A percentile compares a stretch with the other conserved stretches of the same genome.
phyloP scores from a whole-genome alignment of 2,329 filamentous ascomycete genomes.

The Pyrenochaeta sp. region DNA sequence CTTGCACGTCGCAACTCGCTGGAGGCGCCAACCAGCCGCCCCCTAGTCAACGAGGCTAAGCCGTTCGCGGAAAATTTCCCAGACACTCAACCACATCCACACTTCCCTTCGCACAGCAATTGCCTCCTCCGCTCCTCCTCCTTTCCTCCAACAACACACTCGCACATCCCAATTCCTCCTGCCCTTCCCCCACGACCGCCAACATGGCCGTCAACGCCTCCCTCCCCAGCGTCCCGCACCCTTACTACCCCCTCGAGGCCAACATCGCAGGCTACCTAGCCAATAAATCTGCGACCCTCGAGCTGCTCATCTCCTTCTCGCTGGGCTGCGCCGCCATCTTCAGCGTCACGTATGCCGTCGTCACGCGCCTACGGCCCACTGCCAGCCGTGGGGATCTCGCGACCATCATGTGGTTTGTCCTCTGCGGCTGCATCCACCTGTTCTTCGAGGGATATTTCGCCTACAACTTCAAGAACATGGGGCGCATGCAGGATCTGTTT shows the following conservation, averaged over 20 bases:
- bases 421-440: constrained; percentile 77
- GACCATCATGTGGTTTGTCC: constrained; percentile 76
- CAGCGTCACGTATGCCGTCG: constrained; percentile 60
- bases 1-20: no score
- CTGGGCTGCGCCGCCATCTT: constrained; percentile 66
- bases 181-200: constrained; percentile 2
- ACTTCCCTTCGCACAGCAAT: background rate
- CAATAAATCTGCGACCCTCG: constrained; percentile 68
- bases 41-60: no score
- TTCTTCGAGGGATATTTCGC: constrained; percentile 89
- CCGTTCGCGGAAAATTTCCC: background rate
- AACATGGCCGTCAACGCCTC: constrained; percentile 23
- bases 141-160: background rate
- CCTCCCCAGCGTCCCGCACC: constrained; percentile 56
- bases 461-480: constrained; percentile 70
- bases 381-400: constrained; percentile 63
- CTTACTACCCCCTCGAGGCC: constrained; percentile 74
- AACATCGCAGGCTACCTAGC: constrained; percentile 69
- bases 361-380: constrained; percentile 61
- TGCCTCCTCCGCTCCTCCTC: background rate
- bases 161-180: background rate
- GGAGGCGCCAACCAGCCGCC: no score
- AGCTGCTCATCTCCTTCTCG: constrained; percentile 68
- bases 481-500: constrained; percentile 73
- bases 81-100: background rate